phyloP scores from a whole-genome alignment of 1,139 yeast species.

The Protomyces arabidopsidicola region DNA sequence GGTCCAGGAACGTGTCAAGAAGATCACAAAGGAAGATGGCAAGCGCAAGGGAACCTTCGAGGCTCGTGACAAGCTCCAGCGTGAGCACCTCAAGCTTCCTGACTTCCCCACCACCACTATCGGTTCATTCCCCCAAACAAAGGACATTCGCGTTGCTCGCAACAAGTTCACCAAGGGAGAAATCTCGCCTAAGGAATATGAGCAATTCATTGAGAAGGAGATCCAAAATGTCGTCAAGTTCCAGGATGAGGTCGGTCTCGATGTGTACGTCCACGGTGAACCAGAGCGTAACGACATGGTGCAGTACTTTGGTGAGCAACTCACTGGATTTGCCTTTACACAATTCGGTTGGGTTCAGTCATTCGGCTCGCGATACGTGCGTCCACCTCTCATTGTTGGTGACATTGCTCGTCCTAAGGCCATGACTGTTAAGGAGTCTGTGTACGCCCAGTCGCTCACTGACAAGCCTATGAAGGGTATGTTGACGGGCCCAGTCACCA shows the following conservation, averaged over 20 bases:
- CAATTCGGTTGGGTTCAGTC: constrained; percentile 99
- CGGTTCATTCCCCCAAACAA: constrained; percentile 99
- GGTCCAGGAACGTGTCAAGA: constrained; percentile 82
- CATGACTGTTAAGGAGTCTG: constrained; percentile 98
- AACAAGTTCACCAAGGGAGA: constrained; percentile 97
- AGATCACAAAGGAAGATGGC: constrained; percentile 64
- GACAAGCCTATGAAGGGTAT: constrained; percentile 98
- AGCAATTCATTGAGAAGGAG: constrained; percentile 92
- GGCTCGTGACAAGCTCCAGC: constrained; percentile 80
- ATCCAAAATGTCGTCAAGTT: constrained; percentile 91
- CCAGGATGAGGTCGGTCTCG: constrained; percentile 98
- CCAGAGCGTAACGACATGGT: constrained; percentile 99
- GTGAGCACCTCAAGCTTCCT: constrained; percentile 84
- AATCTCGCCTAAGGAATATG: constrained; percentile 90
- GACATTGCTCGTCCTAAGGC: constrained; percentile 98
- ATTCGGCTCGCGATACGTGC: constrained; percentile 98
- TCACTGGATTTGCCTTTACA: constrained; percentile 97
- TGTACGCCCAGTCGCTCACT: constrained; percentile 95
- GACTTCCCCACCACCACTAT: constrained; percentile 99
- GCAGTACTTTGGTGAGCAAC: constrained; percentile 98
- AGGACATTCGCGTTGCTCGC: constrained; percentile 97
- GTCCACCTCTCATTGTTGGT: constrained; percentile 99
- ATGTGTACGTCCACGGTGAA: constrained; percentile 98
- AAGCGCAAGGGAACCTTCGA: constrained; percentile 85
- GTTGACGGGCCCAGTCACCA: constrained; percentile 99